Base-by-base conservation (phyloP, 495 filamentous ascomycete genomes). In the Xylaria curta region DNA sequence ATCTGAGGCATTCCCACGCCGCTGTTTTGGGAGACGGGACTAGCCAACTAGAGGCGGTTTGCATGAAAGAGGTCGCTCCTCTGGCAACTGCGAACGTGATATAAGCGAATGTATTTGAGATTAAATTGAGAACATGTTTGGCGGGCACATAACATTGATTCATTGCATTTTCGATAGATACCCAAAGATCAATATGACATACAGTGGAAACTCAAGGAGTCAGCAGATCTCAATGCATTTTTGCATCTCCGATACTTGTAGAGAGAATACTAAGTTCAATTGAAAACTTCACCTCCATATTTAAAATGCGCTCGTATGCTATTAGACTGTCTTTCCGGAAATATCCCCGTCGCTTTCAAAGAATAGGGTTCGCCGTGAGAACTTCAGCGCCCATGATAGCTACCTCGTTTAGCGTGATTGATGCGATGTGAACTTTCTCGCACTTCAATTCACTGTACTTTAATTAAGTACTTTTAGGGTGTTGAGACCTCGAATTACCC, bases 1-100 rank as follows among this genome's bases (percentile, higher is more conserved):
- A 99, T 82, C 84, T 99, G 66, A 99, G 98, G 85, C 96, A 99
- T 77, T 97, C 95, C 78, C 96, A 99, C 82, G 93, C 92, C 13
- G 53, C 53, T 56, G 9, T 56, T 17, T 31, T 56, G 6, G 53
- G 53, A 31, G 53, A 56, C 31, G 53, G 53, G 53, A 56, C 26
- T 6, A 8, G 53, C 13, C 53, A 56, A 17, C 53, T 56, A 12
- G 53, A 56, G 10, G 26, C 53, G 26, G 24, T 9, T 56, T 56
- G 53, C 26, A 56, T 56, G 53, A 56, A 56, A 31, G 53, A 56
- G 31, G 12, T 56, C 26, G 26, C 53, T 26, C 53, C 53, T 56
- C 2, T 31, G 26, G 1, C 6, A 4, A 13, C 13, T 7, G 9
- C 13, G 26, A 17, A 31, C 24, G 10, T 56, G 26, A 56, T 17